These are phyloP conservation scores for Talaromyces piceae DNA, from an alignment of 2,329 filamentous ascomycete genomes.

Conservation along the genomic window DNA sequence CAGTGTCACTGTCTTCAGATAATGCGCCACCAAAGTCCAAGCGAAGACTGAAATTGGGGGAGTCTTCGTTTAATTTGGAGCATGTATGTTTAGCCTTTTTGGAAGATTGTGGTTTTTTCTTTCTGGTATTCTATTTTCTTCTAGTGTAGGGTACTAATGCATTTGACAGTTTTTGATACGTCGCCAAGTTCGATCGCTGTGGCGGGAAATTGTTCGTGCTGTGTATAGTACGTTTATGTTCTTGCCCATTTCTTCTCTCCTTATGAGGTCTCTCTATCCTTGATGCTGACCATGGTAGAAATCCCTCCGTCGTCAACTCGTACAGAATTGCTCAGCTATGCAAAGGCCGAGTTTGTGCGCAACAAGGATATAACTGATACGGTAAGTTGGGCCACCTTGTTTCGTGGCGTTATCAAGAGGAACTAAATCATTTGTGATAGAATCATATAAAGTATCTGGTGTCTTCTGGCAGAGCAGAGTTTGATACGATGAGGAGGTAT, in stretches of 20 bases:
- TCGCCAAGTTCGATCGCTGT: conserved; percentile 10
- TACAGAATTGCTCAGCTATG: conserved; percentile 35
- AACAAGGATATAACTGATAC: conserved; percentile 37
- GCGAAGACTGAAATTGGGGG: conserved; percentile 2
- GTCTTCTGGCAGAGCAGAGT: conserved; percentile 41
- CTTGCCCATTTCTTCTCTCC: no score
- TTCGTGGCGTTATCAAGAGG: not conserved
- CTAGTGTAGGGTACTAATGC: no score
- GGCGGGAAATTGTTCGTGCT: conserved; percentile 12
- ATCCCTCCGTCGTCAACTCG: conserved; percentile 34
- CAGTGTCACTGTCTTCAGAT: not conserved
- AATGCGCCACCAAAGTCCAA: not conserved
- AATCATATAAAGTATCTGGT: conserved; percentile 40
- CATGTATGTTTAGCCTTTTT: conserved; percentile 10
- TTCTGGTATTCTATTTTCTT: no score
- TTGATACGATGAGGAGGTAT: conserved; percentile 40
- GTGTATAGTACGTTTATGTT: conserved; percentile 10
- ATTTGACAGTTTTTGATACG: conserved; percentile 10
- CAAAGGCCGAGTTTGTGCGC: conserved; percentile 38
- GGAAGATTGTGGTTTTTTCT: no score
- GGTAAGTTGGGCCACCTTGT: conserved; percentile 19
- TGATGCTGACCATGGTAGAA: conserved; percentile 19
- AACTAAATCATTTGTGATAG: conserved; percentile 7
- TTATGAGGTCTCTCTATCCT: no score
- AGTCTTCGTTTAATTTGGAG: conserved; percentile 10